These are phyloP conservation scores for Phialemoniopsis sp. DNA, from an alignment of 2,329 filamentous ascomycete genomes.

Conservation along the genomic window DNA sequence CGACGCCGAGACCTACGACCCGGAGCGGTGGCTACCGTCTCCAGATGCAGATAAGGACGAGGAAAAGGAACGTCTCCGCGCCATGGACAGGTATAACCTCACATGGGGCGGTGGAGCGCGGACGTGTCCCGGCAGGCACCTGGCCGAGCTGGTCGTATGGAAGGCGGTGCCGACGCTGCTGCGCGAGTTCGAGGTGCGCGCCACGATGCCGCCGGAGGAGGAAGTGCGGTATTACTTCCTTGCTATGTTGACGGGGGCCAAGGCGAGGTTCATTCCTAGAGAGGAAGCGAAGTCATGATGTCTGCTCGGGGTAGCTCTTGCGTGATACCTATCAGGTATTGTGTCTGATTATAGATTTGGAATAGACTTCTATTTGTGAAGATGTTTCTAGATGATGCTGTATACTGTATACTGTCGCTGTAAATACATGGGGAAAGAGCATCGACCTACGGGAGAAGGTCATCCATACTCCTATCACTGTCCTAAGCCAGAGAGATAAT, in stretches of 20 bases:
- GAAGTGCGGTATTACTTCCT: slow-evolving; percentile 44
- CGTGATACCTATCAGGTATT: too few species aligned
- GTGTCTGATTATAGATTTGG: too few species aligned
- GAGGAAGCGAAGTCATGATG: not conserved
- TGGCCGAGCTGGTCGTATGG: slow-evolving; percentile 45
- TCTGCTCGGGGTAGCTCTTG: too few species aligned
- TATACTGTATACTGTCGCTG: too few species aligned
- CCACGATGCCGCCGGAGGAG: slow-evolving; percentile 30
- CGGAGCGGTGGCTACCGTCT: slow-evolving; percentile 40
- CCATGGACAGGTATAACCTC: slow-evolving; percentile 44
- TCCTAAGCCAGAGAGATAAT: too few species aligned
- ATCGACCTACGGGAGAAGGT: too few species aligned
- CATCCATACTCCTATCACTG: too few species aligned
- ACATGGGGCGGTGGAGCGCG: slow-evolving; percentile 48
- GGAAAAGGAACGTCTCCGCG: slow-evolving; percentile 11
- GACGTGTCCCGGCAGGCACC: slow-evolving; percentile 44
- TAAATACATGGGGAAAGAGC: too few species aligned
- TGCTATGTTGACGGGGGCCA: slow-evolving; percentile 45
- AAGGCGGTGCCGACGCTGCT: slow-evolving; percentile 38
- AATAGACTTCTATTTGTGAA: too few species aligned
- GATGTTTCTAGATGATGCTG: too few species aligned
- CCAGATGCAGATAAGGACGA: slow-evolving; percentile 13
- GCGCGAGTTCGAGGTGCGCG: slow-evolving; percentile 37
- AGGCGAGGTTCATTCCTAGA: slow-evolving; percentile 28
- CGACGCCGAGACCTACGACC: slow-evolving; percentile 36